Percentiles rank a stretch among this genome's conserved stretches.
These are phyloP conservation scores for Talaromyces sp. DNA, from an alignment of 2,329 filamentous ascomycete genomes.

Conservation along the genomic window DNA sequence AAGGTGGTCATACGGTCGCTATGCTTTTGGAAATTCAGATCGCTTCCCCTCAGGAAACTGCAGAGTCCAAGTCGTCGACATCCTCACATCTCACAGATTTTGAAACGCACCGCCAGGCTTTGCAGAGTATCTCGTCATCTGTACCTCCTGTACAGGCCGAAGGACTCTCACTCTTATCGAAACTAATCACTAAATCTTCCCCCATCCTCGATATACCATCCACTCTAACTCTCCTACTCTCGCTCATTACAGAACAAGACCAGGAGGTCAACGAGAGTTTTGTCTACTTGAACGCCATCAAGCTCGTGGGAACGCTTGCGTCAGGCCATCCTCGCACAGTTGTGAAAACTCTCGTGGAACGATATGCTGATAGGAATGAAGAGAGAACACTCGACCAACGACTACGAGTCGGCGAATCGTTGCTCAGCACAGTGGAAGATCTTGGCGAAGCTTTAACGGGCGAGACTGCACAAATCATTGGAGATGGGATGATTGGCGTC, in stretches of 20 bases:
- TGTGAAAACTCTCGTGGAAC: constrained; percentile 35
- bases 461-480: constrained; percentile 33
- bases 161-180: constrained; percentile 37
- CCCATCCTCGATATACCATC: constrained; percentile 41
- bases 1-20: constrained; percentile 36
- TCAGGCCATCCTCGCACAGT: constrained; percentile 39
- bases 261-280: constrained; percentile 38
- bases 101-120: constrained; percentile 37
- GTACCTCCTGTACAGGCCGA: constrained; percentile 41
- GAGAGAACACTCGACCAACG: constrained; percentile 34
- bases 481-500: constrained; percentile 35
- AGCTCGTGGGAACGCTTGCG: constrained; percentile 35
- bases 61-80: constrained; percentile 16
- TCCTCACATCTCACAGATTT: constrained; percentile 31
- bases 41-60: constrained; percentile 21
- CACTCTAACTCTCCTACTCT: constrained; percentile 36
- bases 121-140: constrained; percentile 36
- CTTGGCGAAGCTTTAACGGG: constrained; percentile 34
- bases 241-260: constrained; percentile 30
- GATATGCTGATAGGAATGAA: constrained; percentile 36
- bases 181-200: constrained; percentile 36
- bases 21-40: constrained; percentile 41
- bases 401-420: constrained; percentile 38
- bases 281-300: constrained; percentile 41
- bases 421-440: constrained; percentile 38